Percentiles rank a stretch among this genome's conserved stretches.
These are phyloP conservation scores for Chlorella variabilis DNA, from an alignment of 163 green algal genomes.

Conservation along the genomic window DNA sequence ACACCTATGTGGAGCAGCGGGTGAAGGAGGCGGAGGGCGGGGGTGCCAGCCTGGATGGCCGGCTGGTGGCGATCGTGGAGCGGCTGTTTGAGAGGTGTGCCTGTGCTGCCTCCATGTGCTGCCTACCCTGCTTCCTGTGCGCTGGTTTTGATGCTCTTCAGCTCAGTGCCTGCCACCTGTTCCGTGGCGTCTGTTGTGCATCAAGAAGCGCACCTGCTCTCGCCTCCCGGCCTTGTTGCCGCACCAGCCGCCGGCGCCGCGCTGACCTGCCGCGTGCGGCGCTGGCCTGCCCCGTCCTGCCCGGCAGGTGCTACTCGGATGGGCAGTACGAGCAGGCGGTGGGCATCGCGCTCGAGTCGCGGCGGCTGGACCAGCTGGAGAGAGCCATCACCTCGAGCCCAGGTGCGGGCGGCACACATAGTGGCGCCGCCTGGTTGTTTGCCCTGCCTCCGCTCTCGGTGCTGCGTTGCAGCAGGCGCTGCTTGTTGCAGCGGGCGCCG, in stretches of 20 bases:
- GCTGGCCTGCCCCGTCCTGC: too few species aligned
- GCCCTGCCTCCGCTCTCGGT: too few species aligned
- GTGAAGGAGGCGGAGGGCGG: conserved; percentile 60
- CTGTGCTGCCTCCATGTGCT: not conserved
- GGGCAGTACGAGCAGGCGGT: conserved; percentile 93
- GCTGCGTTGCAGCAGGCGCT: too few species aligned
- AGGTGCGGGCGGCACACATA: too few species aligned
- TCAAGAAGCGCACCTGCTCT: too few species aligned
- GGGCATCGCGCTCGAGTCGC: conserved; percentile 93
- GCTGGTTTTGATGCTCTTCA: not conserved
- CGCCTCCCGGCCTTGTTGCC: too few species aligned
- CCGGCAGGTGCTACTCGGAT: conserved; percentile 78
- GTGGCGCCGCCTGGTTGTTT: too few species aligned
- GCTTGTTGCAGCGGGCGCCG: too few species aligned
- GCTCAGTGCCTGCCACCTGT: not conserved
- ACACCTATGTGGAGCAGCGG: conserved; percentile 92
- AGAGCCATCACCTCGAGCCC: conserved; percentile 42
- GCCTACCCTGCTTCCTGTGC: conserved; percentile 7
- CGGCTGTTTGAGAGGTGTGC: conserved; percentile 83
- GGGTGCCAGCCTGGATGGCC: conserved; percentile 74
- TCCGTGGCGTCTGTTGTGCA: too few species aligned
- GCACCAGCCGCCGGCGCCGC: too few species aligned
- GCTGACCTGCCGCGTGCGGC: too few species aligned
- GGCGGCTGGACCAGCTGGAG: conserved; percentile 85
- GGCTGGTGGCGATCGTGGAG: conserved; percentile 93